Base-by-base conservation (phyloP, 345 rosid species). In the Eutrema japonicum region DNA sequence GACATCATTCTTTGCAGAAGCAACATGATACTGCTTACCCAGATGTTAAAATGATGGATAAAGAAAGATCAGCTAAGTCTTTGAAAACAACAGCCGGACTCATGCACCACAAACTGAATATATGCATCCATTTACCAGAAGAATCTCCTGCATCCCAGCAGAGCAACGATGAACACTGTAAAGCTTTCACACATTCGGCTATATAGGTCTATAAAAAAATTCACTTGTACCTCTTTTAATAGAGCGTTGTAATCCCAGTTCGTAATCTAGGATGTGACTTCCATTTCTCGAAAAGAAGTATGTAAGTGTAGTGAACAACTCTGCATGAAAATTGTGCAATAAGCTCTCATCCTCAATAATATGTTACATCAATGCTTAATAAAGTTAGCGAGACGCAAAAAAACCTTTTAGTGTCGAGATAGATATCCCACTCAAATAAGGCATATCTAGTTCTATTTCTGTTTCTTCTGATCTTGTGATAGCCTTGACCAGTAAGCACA, bases 21-120 rank as follows among this genome's bases (percentile, higher is more conserved):
- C 46, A 27, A 61, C 9, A 49, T 48, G 26, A 30, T 30, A 56
- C 59, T 65, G 71, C 96, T 83, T 85, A 90, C 98, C 98, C 98
- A 18, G 96, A 90, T 32, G 98, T 93, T 83, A 93, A 83, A 82
- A 90, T 87, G 74, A 87, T 72, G 8, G 98, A 89, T 81, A 93
- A 77, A 62, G 97, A 93, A 70, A 93, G 88, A 53, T 89, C 84
- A 54, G 96, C 90, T 18, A 89, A 71, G 76, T 93, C 97, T 82
- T 77, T 85, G 82, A 90, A 93, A 35, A 90, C 98, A 78, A 93
- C 96, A 5, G 91, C 82, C 11, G 97, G 96, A 86, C 90, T 89
- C 87, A 90, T 68, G 85, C 98, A 93, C 98, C 98, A 93, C 77
- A 93, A 80, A 74, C 93, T 87, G 45, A 93, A 80, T 70, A 86